A percentile compares a stretch with the other conserved stretches of the same genome.
These are phyloP conservation scores for Dendrobium chrysotoxum DNA, from an alignment of 106 monocot genomes.

Conservation along the genomic window DNA sequence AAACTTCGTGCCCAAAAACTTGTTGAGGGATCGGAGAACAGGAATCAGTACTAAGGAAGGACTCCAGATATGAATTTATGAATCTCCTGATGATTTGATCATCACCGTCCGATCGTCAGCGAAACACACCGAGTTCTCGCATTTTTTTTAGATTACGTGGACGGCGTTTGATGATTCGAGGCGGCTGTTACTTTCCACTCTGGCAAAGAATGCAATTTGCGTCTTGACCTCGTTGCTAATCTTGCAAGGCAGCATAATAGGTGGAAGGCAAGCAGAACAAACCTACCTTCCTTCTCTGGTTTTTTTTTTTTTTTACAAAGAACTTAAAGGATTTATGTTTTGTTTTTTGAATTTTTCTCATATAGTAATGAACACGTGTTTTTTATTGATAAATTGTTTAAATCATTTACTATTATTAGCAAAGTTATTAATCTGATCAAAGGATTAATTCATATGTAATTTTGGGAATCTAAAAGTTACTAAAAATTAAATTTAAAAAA, in stretches of 20 bases:
- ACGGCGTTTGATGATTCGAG: not conserved
- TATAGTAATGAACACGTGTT: too few species aligned
- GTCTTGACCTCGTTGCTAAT: not conserved
- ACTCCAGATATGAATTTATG: not conserved
- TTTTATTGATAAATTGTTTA: too few species aligned
- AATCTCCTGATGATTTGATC: not conserved
- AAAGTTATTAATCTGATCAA: too few species aligned
- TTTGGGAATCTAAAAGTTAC: too few species aligned
- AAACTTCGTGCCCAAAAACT: not conserved
- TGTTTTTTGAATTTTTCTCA: too few species aligned
- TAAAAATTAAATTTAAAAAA: too few species aligned
- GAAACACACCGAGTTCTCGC: not conserved
- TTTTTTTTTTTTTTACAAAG: too few species aligned
- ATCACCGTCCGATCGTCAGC: not conserved
- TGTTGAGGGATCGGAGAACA: not conserved
- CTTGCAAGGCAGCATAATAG: not conserved
- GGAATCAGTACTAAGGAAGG: not conserved
- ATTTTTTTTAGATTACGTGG: not conserved
- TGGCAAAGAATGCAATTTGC: not conserved
- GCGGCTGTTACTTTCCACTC: not conserved
- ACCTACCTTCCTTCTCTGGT: too few species aligned
- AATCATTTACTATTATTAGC: too few species aligned
- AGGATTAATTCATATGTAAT: too few species aligned
- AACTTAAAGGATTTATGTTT: too few species aligned
- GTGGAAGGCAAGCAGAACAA: not conserved